phyloP scores from a whole-genome alignment of 768 basidiomycete genomes.

The Naganishia randhawae region DNA sequence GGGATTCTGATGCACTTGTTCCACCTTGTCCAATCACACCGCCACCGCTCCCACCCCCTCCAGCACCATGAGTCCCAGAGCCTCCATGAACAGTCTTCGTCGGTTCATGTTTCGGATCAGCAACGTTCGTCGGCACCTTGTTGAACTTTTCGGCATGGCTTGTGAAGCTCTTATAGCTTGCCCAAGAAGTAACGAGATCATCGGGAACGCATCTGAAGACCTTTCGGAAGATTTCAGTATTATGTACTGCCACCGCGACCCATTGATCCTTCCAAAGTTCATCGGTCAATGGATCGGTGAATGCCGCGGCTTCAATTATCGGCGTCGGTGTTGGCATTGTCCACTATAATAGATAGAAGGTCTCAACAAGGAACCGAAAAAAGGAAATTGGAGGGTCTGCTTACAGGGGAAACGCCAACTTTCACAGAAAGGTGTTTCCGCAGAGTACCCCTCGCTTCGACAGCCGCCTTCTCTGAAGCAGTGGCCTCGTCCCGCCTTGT shows the following conservation, averaged over 20 bases:
- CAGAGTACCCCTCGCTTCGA: conserved; percentile 56
- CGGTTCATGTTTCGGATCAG: conserved; percentile 41
- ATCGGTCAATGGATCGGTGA: conserved; percentile 84
- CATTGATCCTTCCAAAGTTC: conserved; percentile 86
- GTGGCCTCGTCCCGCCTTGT: conserved; percentile 54
- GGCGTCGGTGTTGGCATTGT: conserved; percentile 67
- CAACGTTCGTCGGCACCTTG: conserved; percentile 46
- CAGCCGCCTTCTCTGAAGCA: conserved; percentile 58
- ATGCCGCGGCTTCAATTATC: conserved; percentile 67
- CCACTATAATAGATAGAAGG: conserved; percentile 52
- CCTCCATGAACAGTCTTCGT: conserved; percentile 47
- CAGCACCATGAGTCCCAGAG: conserved; percentile 49
- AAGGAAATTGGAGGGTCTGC: not conserved
- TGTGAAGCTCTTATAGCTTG: conserved; percentile 84
- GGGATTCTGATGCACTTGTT: not conserved
- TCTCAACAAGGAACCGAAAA: not conserved
- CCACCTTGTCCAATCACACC: conserved; percentile 48
- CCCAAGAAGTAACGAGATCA: conserved; percentile 90
- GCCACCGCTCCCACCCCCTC: conserved; percentile 52
- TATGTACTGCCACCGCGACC: conserved; percentile 80
- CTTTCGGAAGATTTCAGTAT: conserved; percentile 92
- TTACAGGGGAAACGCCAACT: conserved; percentile 54
- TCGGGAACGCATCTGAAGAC: conserved; percentile 93
- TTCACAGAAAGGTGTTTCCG: conserved; percentile 60
- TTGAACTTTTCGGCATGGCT: conserved; percentile 51